Conservation (phyloP, 2,329 filamentous ascomycete species). For the Cladophialophora chaetospira region DNA sequence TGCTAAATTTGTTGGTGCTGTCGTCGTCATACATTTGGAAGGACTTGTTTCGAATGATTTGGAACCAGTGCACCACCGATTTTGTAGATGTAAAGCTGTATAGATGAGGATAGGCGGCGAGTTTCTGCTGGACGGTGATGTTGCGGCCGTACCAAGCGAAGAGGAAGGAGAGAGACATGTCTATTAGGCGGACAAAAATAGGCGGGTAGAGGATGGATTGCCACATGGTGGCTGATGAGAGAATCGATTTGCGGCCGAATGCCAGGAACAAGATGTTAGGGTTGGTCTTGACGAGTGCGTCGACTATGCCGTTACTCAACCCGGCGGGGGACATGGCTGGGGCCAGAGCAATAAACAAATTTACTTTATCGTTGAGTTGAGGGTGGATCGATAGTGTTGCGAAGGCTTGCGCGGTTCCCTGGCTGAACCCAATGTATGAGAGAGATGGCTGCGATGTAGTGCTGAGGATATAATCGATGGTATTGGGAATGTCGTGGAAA, state of each 20-base stretch:
- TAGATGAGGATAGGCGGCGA: conserved; percentile 91
- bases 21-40: conserved; percentile 99
- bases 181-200: conserved; percentile 85
- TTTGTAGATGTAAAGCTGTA: conserved; percentile 98
- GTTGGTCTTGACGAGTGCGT: conserved; percentile 89
- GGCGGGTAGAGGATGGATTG: conserved; percentile 93
- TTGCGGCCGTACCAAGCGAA: conserved; percentile 89
- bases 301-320: conserved; percentile 84
- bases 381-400: conserved; percentile 91
- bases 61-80: conserved; percentile 98
- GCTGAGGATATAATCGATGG: conserved; percentile 85
- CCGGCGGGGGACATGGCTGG: conserved; percentile 96
- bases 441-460: conserved; percentile 80
- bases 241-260: conserved; percentile 87
- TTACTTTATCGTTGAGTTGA: conserved; percentile 85
- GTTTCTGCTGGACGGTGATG: conserved; percentile 82
- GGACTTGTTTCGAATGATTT: conserved; percentile 92
- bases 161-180: conserved; percentile 75
- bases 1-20: conserved; percentile 72
- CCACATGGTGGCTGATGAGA: conserved; percentile 95
- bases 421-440: conserved; percentile 95
- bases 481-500: conserved; percentile 95
- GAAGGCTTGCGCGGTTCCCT: conserved; percentile 96
- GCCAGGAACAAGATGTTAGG: conserved; percentile 89
- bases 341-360: conserved; percentile 93